A percentile compares a stretch with the other conserved stretches of the same genome.
These are phyloP conservation scores for Pestalotiopsis sp. DNA, from an alignment of 2,329 filamentous ascomycete species.

Conservation along the genomic window DNA sequence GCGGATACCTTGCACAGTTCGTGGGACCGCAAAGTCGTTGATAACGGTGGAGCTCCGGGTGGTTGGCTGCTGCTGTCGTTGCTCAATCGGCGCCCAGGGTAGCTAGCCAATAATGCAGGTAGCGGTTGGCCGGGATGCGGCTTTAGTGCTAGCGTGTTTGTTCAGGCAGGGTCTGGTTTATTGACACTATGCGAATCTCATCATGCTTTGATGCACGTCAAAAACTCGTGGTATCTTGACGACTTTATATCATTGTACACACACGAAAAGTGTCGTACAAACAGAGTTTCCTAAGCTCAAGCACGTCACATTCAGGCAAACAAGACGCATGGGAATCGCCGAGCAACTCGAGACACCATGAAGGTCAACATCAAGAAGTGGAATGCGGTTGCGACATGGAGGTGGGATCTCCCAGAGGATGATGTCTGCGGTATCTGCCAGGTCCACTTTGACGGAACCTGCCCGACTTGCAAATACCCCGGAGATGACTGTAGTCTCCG, in stretches of 20 bases:
- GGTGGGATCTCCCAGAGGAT: slow-evolving; percentile 96
- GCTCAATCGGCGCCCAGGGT: no score
- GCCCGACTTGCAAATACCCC: slow-evolving; percentile 96
- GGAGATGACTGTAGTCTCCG: slow-evolving; percentile 92
- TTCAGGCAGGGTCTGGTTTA: not conserved
- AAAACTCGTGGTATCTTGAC: not conserved
- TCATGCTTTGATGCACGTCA: not conserved
- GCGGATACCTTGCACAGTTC: not conserved
- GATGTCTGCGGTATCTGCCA: slow-evolving; percentile 99
- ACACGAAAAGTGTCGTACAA: not conserved
- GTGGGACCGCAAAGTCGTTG: not conserved
- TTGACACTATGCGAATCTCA: slow-evolving; percentile 3
- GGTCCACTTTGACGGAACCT: slow-evolving; percentile 96
- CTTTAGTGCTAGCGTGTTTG: slow-evolving; percentile 3
- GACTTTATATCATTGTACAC: not conserved
- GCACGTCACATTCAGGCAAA: not conserved
- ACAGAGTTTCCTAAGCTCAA: not conserved
- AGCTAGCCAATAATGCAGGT: not conserved
- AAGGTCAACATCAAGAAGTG: slow-evolving; percentile 94
- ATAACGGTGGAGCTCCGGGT: slow-evolving; percentile 5
- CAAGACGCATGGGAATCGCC: not conserved
- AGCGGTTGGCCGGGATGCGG: not conserved
- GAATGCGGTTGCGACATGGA: slow-evolving; percentile 94
- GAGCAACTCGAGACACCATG: slow-evolving; percentile 53
- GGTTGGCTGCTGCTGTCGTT: not conserved